These are phyloP conservation scores for Sordaria brevicollis DNA, from an alignment of 495 filamentous ascomycete genomes.

Conservation along the genomic window DNA sequence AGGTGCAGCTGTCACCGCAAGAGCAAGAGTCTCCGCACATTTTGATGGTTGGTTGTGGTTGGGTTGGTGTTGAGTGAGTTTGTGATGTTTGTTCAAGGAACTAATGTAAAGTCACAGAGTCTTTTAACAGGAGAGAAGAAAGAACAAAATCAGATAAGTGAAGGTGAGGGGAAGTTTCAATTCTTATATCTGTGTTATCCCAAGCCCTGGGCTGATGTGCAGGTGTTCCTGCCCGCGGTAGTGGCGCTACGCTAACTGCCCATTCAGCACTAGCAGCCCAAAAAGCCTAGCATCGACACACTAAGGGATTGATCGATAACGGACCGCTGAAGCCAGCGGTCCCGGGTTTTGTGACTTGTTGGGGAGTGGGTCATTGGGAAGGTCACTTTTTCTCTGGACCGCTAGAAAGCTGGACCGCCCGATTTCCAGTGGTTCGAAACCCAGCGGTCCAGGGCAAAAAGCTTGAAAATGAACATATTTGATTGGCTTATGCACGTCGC, in stretches of 20 bases:
- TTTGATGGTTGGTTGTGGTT: slow-evolving; percentile 1
- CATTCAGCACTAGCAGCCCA: background rate
- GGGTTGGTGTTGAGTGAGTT: background rate
- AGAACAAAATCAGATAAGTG: background rate
- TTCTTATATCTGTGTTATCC: background rate
- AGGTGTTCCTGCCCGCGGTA: background rate
- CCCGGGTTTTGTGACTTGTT: too few species aligned
- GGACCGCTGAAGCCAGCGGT: too few species aligned
- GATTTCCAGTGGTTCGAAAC: too few species aligned
- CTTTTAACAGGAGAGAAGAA: background rate
- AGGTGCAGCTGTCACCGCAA: slow-evolving; percentile 14
- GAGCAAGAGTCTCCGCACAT: slow-evolving; percentile 17
- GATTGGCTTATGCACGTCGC: too few species aligned
- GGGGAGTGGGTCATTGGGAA: too few species aligned
- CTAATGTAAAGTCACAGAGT: background rate
- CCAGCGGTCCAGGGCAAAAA: too few species aligned
- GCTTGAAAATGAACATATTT: too few species aligned
- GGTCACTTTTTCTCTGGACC: too few species aligned
- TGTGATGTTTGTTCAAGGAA: background rate
- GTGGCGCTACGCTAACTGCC: background rate
- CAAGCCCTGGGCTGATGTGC: too few species aligned
- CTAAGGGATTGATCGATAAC: too few species aligned
- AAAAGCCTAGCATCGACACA: background rate
- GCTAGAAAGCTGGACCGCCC: too few species aligned
- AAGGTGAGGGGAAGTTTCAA: background rate